phyloP scores from a whole-genome alignment of 75 land plant genomes.

The Chamaecyparis obtusa region DNA sequence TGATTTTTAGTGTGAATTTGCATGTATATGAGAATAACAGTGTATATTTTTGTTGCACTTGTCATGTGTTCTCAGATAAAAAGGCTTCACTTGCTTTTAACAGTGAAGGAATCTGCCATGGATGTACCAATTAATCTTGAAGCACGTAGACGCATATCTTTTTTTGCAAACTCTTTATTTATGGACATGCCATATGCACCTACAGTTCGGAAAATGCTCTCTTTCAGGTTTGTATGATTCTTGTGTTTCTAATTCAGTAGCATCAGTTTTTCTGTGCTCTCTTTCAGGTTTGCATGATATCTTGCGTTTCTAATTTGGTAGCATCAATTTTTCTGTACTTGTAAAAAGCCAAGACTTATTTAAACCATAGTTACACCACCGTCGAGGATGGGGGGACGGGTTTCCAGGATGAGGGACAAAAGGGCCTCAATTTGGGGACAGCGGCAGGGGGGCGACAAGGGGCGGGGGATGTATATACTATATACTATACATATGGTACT shows the following conservation, averaged over 20 bases:
- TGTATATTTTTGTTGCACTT: background rate
- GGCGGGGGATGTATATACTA: too few species aligned
- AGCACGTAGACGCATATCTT: conserved; percentile 63
- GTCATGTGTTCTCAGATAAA: conserved; percentile 32
- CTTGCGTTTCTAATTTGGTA: too few species aligned
- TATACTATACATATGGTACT: too few species aligned
- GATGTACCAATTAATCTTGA: conserved; percentile 63
- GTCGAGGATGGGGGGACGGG: too few species aligned
- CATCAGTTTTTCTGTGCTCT: conserved; percentile 3
- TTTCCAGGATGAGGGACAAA: too few species aligned
- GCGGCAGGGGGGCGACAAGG: too few species aligned
- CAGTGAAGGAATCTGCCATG: conserved; percentile 61
- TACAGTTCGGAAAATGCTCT: conserved; percentile 57
- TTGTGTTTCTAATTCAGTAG: background rate
- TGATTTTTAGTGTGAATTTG: background rate
- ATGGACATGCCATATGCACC: conserved; percentile 71
- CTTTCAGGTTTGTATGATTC: conserved; percentile 44
- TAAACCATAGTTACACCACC: too few species aligned
- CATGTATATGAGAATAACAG: background rate
- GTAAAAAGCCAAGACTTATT: background rate
- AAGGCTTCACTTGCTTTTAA: conserved; percentile 48
- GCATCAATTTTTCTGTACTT: background rate
- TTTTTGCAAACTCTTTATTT: conserved; percentile 65
- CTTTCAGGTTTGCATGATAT: too few species aligned
- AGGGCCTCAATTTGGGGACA: too few species aligned